Evolutionary conservation across 75 land plant genomes (phyloP).

Genomic region (Pseudotsuga menziesii): DNA sequence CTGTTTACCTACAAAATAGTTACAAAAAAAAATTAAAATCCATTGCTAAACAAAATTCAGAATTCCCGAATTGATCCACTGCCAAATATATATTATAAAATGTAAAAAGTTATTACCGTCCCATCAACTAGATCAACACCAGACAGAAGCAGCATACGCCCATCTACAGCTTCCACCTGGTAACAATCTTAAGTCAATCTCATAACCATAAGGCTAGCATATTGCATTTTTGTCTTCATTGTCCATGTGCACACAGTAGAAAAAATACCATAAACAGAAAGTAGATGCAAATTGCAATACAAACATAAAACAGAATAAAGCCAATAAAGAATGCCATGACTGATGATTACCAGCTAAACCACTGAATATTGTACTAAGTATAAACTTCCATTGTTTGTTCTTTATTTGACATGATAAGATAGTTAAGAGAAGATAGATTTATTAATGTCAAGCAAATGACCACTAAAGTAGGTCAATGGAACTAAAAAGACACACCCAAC

Average conservation of each 20-base stretch:
- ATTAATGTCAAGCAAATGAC: too few relatives aligned
- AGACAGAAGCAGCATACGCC: conserved; percentile 73
- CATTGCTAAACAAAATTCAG: background rate
- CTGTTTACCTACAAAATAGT: background rate
- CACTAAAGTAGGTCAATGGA: too few relatives aligned
- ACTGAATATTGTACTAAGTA: too few relatives aligned
- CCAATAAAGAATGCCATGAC: background rate
- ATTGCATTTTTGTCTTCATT: conserved; percentile 1
- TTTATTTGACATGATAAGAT: too few relatives aligned
- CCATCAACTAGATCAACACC: conserved; percentile 99
- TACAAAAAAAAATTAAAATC: background rate
- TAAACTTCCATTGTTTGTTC: too few relatives aligned
- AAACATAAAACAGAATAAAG: background rate
- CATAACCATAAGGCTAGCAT: background rate
- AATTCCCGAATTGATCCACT: background rate
- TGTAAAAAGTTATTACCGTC: conserved; percentile 56
- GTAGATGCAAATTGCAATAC: background rate
- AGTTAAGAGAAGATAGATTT: too few relatives aligned
- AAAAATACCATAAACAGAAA: background rate
- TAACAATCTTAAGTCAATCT: background rate
- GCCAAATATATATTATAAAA: background rate
- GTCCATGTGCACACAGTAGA: background rate
- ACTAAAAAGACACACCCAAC: too few relatives aligned
- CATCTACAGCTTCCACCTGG: conserved; percentile 84
- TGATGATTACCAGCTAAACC: background rate